phyloP scores from a whole-genome alignment of 2,329 filamentous ascomycete genomes.

The Paraphaeosphaeria minitans region DNA sequence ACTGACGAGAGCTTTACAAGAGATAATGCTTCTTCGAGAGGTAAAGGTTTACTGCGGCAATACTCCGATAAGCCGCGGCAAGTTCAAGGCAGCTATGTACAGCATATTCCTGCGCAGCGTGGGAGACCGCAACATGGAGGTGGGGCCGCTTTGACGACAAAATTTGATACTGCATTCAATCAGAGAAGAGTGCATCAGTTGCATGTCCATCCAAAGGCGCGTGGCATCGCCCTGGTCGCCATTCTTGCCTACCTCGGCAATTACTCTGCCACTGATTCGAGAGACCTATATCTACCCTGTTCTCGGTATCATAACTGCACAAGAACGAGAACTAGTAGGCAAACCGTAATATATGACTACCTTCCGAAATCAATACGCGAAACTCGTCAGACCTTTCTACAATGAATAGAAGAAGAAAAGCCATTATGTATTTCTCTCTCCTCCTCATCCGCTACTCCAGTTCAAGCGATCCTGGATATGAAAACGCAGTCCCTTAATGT shows the following conservation, averaged over 20 bases:
- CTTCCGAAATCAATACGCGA: constrained; percentile 28
- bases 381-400: constrained; percentile 37
- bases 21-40: constrained; percentile 36
- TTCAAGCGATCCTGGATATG: too few species aligned
- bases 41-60: constrained; percentile 33
- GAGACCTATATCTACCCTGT: constrained; percentile 39
- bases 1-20: constrained; percentile 21
- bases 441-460: too few species aligned
- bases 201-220: constrained; percentile 20
- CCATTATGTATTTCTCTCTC: constrained; percentile 35
- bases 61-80: constrained; percentile 28
- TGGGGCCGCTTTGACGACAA: constrained; percentile 30
- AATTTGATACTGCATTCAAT: constrained; percentile 18
- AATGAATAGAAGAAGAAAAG: constrained; percentile 23
- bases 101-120: constrained; percentile 35
- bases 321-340: constrained; percentile 30
- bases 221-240: background rate
- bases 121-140: constrained; percentile 26
- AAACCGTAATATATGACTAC: constrained; percentile 29
- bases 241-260: constrained; percentile 29
- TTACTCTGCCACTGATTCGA: constrained; percentile 32
- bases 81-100: constrained; percentile 38
- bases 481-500: too few species aligned
- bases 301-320: constrained; percentile 31
- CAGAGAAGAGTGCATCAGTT: constrained; percentile 36